phyloP scores from a whole-genome alignment of 306 rosid genomes.

The Vigna radiata region DNA sequence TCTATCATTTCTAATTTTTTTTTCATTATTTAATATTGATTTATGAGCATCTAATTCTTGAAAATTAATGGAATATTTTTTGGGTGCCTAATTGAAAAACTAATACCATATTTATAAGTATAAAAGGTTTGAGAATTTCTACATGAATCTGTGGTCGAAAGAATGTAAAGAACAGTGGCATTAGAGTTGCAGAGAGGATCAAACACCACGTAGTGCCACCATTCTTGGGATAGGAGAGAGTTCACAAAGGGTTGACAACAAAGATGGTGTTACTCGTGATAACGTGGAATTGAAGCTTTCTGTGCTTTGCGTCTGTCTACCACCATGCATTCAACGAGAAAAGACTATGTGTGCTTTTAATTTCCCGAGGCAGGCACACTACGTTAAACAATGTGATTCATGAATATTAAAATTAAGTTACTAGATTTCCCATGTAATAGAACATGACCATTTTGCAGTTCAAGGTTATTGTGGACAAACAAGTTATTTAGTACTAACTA shows the following conservation, averaged over 20 bases:
- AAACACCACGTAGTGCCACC: constrained; percentile 28
- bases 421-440: constrained; percentile 39
- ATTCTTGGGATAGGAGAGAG: constrained; percentile 44
- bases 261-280: constrained; percentile 33
- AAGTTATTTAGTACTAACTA: neutral
- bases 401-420: neutral
- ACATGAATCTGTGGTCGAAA: constrained; percentile 44
- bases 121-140: neutral
- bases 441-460: constrained; percentile 48
- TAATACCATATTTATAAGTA: neutral
- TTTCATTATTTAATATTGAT: too few species aligned
- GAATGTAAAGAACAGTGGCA: constrained; percentile 42
- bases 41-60: too few species aligned
- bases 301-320: constrained; percentile 69
- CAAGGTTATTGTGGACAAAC: constrained; percentile 37
- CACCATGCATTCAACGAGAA: constrained; percentile 55
- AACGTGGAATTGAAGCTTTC: constrained; percentile 51
- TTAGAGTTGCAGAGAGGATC: neutral
- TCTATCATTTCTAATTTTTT: neutral
- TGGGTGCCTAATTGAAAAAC: neutral
- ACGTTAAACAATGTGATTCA: neutral
- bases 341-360: constrained; percentile 29
- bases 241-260: constrained; percentile 32
- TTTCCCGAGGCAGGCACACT: constrained; percentile 35
- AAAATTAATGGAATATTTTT: neutral